These are phyloP conservation scores for Blastobotrys capitulatus DNA, from an alignment of 1,139 yeast species.

Conservation along the genomic window DNA sequence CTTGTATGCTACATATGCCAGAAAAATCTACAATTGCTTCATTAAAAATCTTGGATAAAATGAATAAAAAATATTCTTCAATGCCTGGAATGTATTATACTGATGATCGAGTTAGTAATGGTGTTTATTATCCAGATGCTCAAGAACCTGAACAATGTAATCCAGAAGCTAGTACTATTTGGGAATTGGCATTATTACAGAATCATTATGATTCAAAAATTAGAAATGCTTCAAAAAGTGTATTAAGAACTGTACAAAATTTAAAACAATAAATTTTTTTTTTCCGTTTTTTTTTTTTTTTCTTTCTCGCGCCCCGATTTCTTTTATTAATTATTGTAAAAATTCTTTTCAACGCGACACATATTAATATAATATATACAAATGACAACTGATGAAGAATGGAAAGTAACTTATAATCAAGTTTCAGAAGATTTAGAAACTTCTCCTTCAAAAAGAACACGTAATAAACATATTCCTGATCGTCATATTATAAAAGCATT, in stretches of 20 bases:
- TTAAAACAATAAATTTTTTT: not conserved
- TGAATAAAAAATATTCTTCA: constrained; percentile 59
- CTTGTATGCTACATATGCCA: constrained; percentile 66
- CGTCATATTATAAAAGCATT: not conserved
- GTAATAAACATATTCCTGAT: no score
- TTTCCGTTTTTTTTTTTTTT: not conserved
- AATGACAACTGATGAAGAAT: constrained; percentile 2
- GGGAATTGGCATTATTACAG: constrained; percentile 78
- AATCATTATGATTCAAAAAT: constrained; percentile 80
- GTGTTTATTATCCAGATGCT: constrained; percentile 61
- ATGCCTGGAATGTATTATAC: constrained; percentile 74
- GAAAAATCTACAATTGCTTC: constrained; percentile 81
- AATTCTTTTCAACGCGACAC: no score
- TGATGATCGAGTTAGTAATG: constrained; percentile 80
- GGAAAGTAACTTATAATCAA: constrained; percentile 5
- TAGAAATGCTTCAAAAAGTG: constrained; percentile 43
- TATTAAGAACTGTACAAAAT: constrained; percentile 10
- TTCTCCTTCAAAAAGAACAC: not conserved
- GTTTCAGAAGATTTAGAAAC: not conserved
- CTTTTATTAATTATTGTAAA: not conserved
- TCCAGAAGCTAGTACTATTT: constrained; percentile 80
- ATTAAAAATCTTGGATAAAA: constrained; percentile 69
- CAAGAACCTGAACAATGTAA: constrained; percentile 71
- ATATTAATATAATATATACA: no score
- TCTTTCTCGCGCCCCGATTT: not conserved